phyloP scores from a whole-genome alignment of 1,284 basidiomycete genomes.

The Anthracocystis walkeri region DNA sequence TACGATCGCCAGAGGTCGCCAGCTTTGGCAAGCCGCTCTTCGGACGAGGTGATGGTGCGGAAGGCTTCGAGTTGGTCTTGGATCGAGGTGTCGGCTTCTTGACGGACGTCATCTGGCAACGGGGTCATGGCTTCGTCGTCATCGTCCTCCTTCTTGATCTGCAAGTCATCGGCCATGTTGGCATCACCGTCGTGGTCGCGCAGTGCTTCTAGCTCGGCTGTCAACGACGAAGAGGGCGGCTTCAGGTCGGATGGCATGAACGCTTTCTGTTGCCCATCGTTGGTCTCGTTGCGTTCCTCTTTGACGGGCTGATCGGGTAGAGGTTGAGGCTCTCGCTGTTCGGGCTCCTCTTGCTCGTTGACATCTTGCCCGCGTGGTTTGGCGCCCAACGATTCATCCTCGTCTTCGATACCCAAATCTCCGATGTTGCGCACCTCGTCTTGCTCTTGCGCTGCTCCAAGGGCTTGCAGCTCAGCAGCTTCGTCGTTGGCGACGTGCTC shows the following conservation, averaged over 20 bases:
- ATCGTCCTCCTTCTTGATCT: constrained; percentile 70
- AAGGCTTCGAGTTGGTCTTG: constrained; percentile 70
- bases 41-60: constrained; percentile 76
- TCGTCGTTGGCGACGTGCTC: constrained; percentile 83
- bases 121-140: constrained; percentile 59
- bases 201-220: constrained; percentile 36
- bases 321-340: constrained; percentile 33
- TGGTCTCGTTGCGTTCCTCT: constrained; percentile 65
- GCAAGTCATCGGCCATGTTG: constrained; percentile 72
- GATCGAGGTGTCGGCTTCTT: constrained; percentile 62
- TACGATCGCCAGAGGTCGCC: constrained; percentile 91
- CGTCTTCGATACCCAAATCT: constrained; percentile 58
- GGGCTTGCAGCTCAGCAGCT: constrained; percentile 85
- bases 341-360: constrained; percentile 31
- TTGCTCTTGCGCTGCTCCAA: constrained; percentile 81
- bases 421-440: constrained; percentile 77
- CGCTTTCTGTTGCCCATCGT: constrained; percentile 53
- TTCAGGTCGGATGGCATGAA: constrained; percentile 61
- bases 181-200: constrained; percentile 42
- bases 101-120: constrained; percentile 56
- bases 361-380: constrained; percentile 65
- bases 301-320: constrained; percentile 61
- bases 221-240: constrained; percentile 22
- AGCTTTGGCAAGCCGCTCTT: constrained; percentile 75
- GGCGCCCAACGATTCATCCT: constrained; percentile 60